phyloP scores from a whole-genome alignment of 768 basidiomycete genomes.

The Leucogyrophana mollusca region DNA sequence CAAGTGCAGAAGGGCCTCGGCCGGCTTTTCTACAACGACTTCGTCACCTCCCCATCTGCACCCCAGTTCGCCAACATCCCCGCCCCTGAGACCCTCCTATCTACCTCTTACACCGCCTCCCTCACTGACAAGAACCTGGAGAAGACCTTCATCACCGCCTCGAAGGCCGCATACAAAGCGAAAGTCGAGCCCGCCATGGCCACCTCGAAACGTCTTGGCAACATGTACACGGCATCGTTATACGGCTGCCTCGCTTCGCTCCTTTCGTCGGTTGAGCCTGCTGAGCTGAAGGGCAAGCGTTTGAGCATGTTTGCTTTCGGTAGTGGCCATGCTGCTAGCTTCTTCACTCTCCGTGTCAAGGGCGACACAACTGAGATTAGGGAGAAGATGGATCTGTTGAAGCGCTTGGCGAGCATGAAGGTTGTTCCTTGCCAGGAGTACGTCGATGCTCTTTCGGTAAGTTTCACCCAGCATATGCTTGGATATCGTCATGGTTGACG shows the following conservation, averaged over 20 bases:
- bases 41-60: conserved; percentile 70
- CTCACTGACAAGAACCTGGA: conserved; percentile 94
- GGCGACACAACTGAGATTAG: conserved; percentile 83
- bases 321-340: conserved; percentile 90
- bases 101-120: conserved; percentile 65
- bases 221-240: conserved; percentile 98
- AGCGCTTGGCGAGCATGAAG: conserved; percentile 80
- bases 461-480: conserved; percentile 21
- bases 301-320: conserved; percentile 97
- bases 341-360: conserved; percentile 86
- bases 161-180: conserved; percentile 70
- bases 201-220: conserved; percentile 88
- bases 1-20: conserved; percentile 97
- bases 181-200: conserved; percentile 83
- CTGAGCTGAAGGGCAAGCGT: conserved; percentile 75
- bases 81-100: conserved; percentile 67
- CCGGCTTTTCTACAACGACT: conserved; percentile 91
- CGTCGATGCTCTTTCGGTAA: conserved; percentile 74
- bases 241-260: conserved; percentile 93
- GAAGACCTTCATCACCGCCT: conserved; percentile 85
- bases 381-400: conserved; percentile 77
- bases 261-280: conserved; percentile 68
- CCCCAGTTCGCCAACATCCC: conserved; percentile 71
- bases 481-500: background rate
- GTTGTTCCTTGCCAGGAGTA: conserved; percentile 93